Evolutionary conservation across 2,329 filamentous ascomycete species (phyloP), one percentile per base, ranked within the genome.

Genomic region (Ophiostoma sp.): DNA sequence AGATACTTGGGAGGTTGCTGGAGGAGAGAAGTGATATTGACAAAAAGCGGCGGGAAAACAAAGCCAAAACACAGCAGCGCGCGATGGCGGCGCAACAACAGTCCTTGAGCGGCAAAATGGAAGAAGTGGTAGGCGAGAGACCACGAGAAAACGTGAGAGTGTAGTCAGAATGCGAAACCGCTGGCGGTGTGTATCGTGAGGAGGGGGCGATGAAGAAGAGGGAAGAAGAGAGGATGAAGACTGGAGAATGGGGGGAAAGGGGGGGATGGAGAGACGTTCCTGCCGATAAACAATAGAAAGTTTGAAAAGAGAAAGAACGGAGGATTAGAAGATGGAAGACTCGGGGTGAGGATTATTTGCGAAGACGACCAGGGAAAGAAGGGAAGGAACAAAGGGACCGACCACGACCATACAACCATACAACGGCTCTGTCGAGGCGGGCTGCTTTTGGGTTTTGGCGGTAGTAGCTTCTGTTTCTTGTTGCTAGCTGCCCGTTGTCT

Each of bases 301-400:
- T 19, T 57, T 22, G 5, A 45, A 66, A 22, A 57, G 19, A 31
- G 52, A n/a, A 71, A 48, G 42, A 48, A 39, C 39, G 63, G 48
- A 48, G 63, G 39, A 68, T 31, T 12, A 31, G 57, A 31, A 71
- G 19, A 64, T 52, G 59, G 19, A 22, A 70, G 22, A 71, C 50
- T 45, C 36, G 55, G 59, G 33, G 28, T 33, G 70, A 66, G 70
- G 33, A 45, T 55, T 28, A 22, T 36, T 66, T 55, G 28, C 55
- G 15, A 73, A 39, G 33, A 73, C 48, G 50, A 68, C 19, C n/a
- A 42, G 59, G 59, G 59, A 64, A 42, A 42, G 36, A n/a, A 48
- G 61, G 48, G 59, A 59, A 73, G 59, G 68, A 69, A 69, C 55
- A 64, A 57, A 68, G 61, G 57, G 70, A 39, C 66, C 42, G 19